Base-by-base conservation (phyloP, 2,329 filamentous ascomycete species). In the Colletotrichum sp. region DNA sequence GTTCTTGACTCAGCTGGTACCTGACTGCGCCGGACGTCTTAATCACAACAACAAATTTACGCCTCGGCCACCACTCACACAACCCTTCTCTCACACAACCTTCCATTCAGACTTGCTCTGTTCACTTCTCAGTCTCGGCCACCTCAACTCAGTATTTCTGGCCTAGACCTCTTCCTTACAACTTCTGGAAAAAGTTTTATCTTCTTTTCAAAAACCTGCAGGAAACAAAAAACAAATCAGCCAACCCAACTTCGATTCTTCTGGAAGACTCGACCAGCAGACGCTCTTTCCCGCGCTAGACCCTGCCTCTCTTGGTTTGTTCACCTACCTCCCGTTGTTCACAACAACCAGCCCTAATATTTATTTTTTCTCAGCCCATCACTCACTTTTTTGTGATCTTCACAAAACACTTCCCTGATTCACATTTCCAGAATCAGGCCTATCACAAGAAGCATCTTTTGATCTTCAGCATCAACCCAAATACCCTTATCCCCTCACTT, bases 1-100 rank as follows among this genome's bases (percentile, higher is more conserved):
- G 44, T 78, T 77, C 69, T 69, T 74, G 73, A 77, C 69, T 77
- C 76, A 73, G 76, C 76, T 77, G 73, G 75, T 66, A 52, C 34
- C 75, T 75, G 71, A 77, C 39, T 75, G 71, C 62, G 71, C 75
- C 12, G 71, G 75, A 26, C 66, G 66, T 75, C 52, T 68, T 71
- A 64, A 75, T 75, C 57, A 68, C 65, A 32, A 66, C 30, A 68
- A 68, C 18, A 57, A 60, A 32, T 18, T 36, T 49, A 34, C 52
- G 36, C 18, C 21, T 52, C n/a, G 52, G 21, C 26, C 16, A 36
- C 44, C 34, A 63, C 60, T 26, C 36, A 52, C 44, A 62, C 30
- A 36, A 63, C 21, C 59, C 30, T 63, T 21, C 30, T 21, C 59
- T 13, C 30, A 63, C 59, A 63, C 30, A n/a, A 36, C 21, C 18